These are phyloP conservation scores for Euphorbia schlechtendalii DNA, from an alignment of 441 rosid genomes.

Conservation along the genomic window DNA sequence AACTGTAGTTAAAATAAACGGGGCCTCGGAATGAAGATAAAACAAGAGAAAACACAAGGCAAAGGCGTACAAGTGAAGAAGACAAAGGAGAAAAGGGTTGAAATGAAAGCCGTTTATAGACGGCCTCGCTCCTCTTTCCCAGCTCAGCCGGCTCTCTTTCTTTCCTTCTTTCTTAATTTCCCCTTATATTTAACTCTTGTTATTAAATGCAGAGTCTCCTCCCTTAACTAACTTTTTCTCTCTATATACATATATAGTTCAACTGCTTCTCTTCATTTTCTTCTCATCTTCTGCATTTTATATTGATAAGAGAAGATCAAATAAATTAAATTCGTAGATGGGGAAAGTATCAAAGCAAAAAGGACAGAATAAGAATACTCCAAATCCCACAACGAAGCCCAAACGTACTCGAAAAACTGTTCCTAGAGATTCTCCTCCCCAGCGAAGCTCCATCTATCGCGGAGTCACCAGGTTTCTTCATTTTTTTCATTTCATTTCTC, in stretches of 20 bases:
- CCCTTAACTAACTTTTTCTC: neutral
- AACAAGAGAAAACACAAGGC: neutral
- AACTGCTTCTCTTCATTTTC: neutral
- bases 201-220: neutral
- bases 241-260: neutral
- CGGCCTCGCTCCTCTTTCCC: conserved; percentile 22
- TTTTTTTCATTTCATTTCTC: no score
- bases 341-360: conserved; percentile 33
- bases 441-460: conserved; percentile 49
- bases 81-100: conserved; percentile 7
- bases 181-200: conserved; percentile 8
- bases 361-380: neutral
- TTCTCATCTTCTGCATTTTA: no score
- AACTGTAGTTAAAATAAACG: neutral
- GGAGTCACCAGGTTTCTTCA: conserved; percentile 52
- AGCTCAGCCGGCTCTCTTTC: conserved; percentile 20
- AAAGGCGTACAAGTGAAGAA: conserved; percentile 12
- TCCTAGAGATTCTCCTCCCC: conserved; percentile 52
- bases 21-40: neutral
- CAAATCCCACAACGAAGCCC: conserved; percentile 13
- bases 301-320: neutral
- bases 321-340: conserved; percentile 22
- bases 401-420: conserved; percentile 46
- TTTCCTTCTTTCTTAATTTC: neutral
- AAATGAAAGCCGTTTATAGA: conserved; percentile 23